These are phyloP conservation scores for Ceratocystis albifundus DNA, from an alignment of 2,329 filamentous ascomycete genomes.

Conservation along the genomic window DNA sequence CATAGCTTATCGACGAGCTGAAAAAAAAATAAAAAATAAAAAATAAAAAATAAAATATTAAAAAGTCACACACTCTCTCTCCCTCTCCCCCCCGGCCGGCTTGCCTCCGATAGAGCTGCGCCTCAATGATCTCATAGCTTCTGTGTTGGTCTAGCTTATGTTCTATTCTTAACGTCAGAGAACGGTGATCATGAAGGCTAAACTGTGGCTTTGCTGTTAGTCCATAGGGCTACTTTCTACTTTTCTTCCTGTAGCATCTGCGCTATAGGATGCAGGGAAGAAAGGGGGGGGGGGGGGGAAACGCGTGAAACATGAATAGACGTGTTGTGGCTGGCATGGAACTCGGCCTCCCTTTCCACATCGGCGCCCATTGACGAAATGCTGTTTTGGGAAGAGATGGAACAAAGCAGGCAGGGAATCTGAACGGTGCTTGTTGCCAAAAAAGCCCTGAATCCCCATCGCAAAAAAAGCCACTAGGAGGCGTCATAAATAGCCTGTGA, in stretches of 20 bases:
- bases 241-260: neutral
- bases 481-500: neutral
- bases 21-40: neutral
- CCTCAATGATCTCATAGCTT: conserved; percentile 9
- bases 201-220: conserved; percentile 5
- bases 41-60: too few species aligned
- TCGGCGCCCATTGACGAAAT: neutral
- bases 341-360: neutral
- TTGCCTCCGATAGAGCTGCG: neutral
- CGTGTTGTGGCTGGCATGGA: conserved; percentile 1
- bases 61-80: too few species aligned
- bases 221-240: neutral
- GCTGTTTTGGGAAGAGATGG: neutral
- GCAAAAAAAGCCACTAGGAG: conserved; percentile 7
- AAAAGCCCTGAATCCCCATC: neutral
- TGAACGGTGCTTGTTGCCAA: neutral
- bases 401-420: neutral
- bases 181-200: neutral
- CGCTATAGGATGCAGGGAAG: neutral
- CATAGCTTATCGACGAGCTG: neutral
- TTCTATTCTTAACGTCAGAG: neutral
- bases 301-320: neutral
- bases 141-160: neutral
- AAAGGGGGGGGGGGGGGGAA: neutral
- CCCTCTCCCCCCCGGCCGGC: too few species aligned